Evolutionary conservation across 352 stramenopile genomes (phyloP).

Genomic region (Aphanomyces cochlioides): DNA sequence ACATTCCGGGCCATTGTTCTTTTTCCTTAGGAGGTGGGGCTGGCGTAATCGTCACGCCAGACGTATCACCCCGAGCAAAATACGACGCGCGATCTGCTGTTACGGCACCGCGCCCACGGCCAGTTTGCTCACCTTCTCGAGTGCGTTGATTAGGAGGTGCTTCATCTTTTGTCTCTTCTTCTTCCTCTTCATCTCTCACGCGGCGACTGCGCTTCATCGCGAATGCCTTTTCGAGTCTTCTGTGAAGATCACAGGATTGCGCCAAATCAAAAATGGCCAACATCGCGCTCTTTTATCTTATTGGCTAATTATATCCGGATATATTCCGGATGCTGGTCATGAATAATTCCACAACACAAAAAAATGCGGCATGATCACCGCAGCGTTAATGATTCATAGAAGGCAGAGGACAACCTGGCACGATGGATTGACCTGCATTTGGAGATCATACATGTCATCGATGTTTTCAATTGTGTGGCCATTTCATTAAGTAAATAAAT

Average conservation of each 20-base stretch:
- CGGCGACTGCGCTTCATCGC: slow-evolving; percentile 13
- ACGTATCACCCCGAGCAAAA: slow-evolving; percentile 37
- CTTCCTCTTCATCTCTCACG: background rate
- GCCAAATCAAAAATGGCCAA: background rate
- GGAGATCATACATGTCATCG: too few species aligned
- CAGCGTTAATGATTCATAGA: too few species aligned
- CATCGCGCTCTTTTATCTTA: slow-evolving; percentile 3
- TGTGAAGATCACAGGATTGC: background rate
- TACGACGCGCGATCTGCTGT: slow-evolving; percentile 36
- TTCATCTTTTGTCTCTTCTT: slow-evolving; percentile 18
- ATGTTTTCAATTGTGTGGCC: too few species aligned
- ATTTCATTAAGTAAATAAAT: too few species aligned
- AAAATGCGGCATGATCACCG: too few species aligned
- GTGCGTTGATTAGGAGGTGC: background rate
- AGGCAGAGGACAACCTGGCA: too few species aligned
- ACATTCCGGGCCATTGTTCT: slow-evolving; percentile 67
- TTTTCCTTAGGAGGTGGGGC: slow-evolving; percentile 25
- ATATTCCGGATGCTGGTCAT: background rate
- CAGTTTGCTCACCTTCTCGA: background rate
- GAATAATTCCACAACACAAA: too few species aligned
- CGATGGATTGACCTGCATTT: too few species aligned
- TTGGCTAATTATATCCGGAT: slow-evolving; percentile 10
- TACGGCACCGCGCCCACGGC: slow-evolving; percentile 34
- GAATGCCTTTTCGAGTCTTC: too few species aligned
- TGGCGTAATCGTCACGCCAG: slow-evolving; percentile 18